Base-by-base conservation (phyloP, 2,329 filamentous ascomycete species). In the Fusarium penzigii region DNA sequence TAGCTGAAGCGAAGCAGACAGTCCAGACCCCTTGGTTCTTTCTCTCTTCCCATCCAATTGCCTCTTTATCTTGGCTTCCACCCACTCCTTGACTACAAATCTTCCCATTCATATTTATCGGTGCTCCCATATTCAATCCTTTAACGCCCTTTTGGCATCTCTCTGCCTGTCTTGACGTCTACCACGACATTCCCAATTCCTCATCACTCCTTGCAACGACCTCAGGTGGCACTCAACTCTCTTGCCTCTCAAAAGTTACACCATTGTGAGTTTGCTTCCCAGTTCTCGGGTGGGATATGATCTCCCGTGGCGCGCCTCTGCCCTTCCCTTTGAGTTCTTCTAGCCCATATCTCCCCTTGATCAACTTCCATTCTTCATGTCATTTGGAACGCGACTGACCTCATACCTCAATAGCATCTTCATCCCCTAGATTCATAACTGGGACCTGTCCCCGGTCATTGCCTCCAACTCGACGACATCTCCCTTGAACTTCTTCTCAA, bases 401-500 rank as follows among this genome's bases (percentile, higher is more conserved):
- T 36, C 32, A 36, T 36, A 36, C 13, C 5, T 14, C 13, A 36
- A 36, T 11, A 36, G 32, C 13, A 36, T 36, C 10, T 36, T 9
- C 32, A 5, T 36, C 10, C 10, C 5, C 13, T 36, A 14, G 10
- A 36, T 36, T 36, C 32, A 14, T 36, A 11, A 36, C 32, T 36
- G 20, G 20, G 20, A 25, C 20, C 20, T 36, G 32, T 36, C 10
- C 32, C 13, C 13, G 9, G 9, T 9, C 32, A 36, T 14, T 36
- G 32, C 7, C 29, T 20, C 34, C 1, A 20, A 29, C 29, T 41
- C 40, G 36, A 29, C 29, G 14, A 20, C 44, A 20, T 25, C 29
- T 46, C 16, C 20, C 46, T 50, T 47, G 42, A 44, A 52, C 46
- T 43, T 12, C 42, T 29, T n/a, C 34, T 42, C 39, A 34, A 48